These are phyloP conservation scores for Cercospora sesami DNA, from an alignment of 2,329 filamentous ascomycete genomes.

Conservation along the genomic window DNA sequence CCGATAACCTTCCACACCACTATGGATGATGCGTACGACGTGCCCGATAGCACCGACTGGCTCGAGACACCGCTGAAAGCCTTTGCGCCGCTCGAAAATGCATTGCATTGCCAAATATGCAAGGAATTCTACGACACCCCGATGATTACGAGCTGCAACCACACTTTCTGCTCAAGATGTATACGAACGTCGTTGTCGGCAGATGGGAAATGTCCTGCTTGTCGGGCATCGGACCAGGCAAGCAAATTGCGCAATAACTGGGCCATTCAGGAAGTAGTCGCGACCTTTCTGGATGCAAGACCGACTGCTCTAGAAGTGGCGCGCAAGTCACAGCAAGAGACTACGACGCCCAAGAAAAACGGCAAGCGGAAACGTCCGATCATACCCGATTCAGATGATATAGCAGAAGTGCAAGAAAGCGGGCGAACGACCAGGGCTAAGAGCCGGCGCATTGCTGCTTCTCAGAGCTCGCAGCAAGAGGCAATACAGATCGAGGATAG, in stretches of 20 bases:
- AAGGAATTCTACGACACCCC: conserved; percentile 96
- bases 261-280: conserved; percentile 80
- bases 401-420: conserved; percentile 27
- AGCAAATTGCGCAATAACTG: conserved; percentile 81
- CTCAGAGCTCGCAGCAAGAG: conserved; percentile 33
- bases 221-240: conserved; percentile 76
- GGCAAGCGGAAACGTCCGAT: conserved; percentile 56
- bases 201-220: conserved; percentile 86
- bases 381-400: conserved; percentile 37
- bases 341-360: conserved; percentile 23
- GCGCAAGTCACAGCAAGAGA: conserved; percentile 33
- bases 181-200: conserved; percentile 81
- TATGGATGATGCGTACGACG: conserved; percentile 38
- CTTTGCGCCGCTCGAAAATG: conserved; percentile 73
- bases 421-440: conserved; percentile 43
- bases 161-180: conserved; percentile 96
- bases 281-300: conserved; percentile 70
- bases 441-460: conserved; percentile 38
- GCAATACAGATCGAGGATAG: conserved; percentile 41
- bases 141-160: conserved; percentile 90
- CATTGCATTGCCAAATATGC: conserved; percentile 92
- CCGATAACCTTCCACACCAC: not conserved
- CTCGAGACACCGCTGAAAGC: conserved; percentile 65
- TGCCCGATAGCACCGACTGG: conserved; percentile 85
- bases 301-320: conserved; percentile 65